Evolutionary conservation across 2,329 filamentous ascomycete genomes (phyloP), one percentile per base, ranked within the genome.

Genomic region (Penicillium concentricum): DNA sequence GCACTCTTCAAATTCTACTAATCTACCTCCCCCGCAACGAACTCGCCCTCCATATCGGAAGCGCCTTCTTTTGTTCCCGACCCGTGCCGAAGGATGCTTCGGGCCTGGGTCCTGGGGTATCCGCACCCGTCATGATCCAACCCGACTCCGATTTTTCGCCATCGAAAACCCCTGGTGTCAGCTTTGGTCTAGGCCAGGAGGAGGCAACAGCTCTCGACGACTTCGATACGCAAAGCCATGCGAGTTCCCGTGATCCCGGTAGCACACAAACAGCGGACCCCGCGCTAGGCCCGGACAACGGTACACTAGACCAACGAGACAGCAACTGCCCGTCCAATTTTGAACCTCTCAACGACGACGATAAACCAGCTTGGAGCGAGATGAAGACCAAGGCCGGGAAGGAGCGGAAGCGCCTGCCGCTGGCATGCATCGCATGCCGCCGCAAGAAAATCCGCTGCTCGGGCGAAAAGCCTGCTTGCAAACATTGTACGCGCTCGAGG

Each of bases 401-500:
- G 74, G 94, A 97, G 73, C 85, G 94, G 51, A 97, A 97, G 75
- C 84, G 94, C 42, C 78, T 99, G 34, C 94, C 94, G 2, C 80
- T 97, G 51, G 94, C 94, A 16, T 99, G 94, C 72, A 97, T 97
- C 67, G 92, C 92, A 37, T 99, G 94, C 70, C 86, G 94, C 34
- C 84, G 94, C 68, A 99, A 99, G 79, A 99, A 99, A 80, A 97
- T 99, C 61, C 87, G 93, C 51, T 99, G 94, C 73, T 97, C 93
- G 0, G 94, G 94, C 57, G 94, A 97, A 79, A 97, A 97, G 75
- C 94, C 94, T 3, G 91, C 92, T 0, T 99, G 94, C 81, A 97
- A 96, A 74, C 94, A 97, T 76, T 97, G 94, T 71, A 81, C 95
- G 57, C 86, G 92, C 55, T 96, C 93, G 50, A 86, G 93, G 42